phyloP scores from a whole-genome alignment of 768 basidiomycete genomes.

The Xanthoconium purpureum region DNA sequence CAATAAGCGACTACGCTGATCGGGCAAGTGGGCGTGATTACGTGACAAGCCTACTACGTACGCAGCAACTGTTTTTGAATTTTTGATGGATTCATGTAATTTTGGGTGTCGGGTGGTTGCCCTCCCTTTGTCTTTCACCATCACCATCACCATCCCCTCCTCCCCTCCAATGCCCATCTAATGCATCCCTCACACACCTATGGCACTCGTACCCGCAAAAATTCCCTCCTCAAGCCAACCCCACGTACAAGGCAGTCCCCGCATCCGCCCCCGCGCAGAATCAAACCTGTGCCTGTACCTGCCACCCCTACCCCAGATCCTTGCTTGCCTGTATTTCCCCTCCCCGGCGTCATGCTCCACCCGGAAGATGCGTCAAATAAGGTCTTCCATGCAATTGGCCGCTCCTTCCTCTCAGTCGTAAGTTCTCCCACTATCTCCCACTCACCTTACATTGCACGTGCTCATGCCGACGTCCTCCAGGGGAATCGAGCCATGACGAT shows the following conservation, averaged over 20 bases:
- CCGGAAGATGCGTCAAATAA: slow-evolving; percentile 71
- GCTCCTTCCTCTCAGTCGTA: slow-evolving; percentile 72
- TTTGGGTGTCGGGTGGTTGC: slow-evolving; percentile 29
- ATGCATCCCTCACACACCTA: slow-evolving; percentile 39
- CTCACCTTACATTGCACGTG: slow-evolving; percentile 20
- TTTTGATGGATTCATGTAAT: slow-evolving; percentile 32
- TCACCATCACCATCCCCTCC: slow-evolving; percentile 20
- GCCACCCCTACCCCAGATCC: slow-evolving; percentile 20
- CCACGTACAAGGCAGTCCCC: slow-evolving; percentile 46
- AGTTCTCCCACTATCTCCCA: slow-evolving; percentile 28
- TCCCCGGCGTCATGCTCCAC: slow-evolving; percentile 63
- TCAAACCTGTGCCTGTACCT: slow-evolving; percentile 31
- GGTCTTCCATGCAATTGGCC: slow-evolving; percentile 70
- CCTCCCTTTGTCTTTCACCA: slow-evolving; percentile 29
- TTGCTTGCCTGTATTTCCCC: slow-evolving; percentile 49
- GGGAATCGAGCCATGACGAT: slow-evolving; percentile 84
- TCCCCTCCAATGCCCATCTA: slow-evolving; percentile 12
- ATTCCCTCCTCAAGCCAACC: slow-evolving; percentile 50
- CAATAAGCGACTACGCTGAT: slow-evolving; percentile 4
- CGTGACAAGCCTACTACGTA: slow-evolving; percentile 28
- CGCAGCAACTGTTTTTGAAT: slow-evolving; percentile 33
- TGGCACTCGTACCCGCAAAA: slow-evolving; percentile 54
- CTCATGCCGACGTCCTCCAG: slow-evolving; percentile 33
- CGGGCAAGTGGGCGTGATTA: slow-evolving; percentile 24
- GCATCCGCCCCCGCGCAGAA: slow-evolving; percentile 32